phyloP scores from a whole-genome alignment of 495 filamentous ascomycete genomes.

The Penicilliopsis zonata region DNA sequence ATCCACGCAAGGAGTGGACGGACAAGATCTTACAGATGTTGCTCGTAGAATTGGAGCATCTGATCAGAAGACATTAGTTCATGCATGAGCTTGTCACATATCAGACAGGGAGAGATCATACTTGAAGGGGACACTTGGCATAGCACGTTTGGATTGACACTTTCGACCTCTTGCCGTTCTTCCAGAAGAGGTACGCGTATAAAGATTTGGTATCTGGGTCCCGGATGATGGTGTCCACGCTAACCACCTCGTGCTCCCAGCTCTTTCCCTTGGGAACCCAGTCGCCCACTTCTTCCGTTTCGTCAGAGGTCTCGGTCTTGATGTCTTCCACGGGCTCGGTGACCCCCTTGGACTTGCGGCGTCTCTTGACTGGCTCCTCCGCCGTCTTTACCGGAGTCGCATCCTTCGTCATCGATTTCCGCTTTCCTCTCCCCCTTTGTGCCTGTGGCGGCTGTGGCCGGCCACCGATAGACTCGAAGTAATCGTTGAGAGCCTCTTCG shows the following conservation, averaged over 20 bases:
- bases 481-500: conserved; percentile 38
- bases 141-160: conserved; percentile 27
- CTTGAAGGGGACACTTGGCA: conserved; percentile 26
- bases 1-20: too few species aligned
- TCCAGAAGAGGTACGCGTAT: conserved; percentile 45
- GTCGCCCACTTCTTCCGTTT: conserved; percentile 8
- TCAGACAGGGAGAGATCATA: too few species aligned
- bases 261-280: conserved; percentile 40
- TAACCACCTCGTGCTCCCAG: conserved; percentile 46
- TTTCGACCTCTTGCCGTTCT: conserved; percentile 31
- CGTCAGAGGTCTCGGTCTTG: conserved; percentile 6
- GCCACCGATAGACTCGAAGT: conserved; percentile 46
- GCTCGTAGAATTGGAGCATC: conserved; percentile 38
- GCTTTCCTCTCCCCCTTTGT: conserved; percentile 13
- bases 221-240: conserved; percentile 45
- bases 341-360: conserved; percentile 12
- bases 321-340: conserved; percentile 4
- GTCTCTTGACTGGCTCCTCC: conserved; percentile 9
- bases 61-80: too few species aligned
- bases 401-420: conserved; percentile 27
- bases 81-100: too few species aligned
- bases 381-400: conserved; percentile 7
- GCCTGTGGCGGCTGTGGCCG: conserved; percentile 19
- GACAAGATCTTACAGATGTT: conserved; percentile 25
- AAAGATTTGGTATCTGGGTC: conserved; percentile 24